Percentiles rank a stretch among this genome's conserved stretches.
phyloP scores from a whole-genome alignment of 2,329 filamentous ascomycete genomes.

The Penicillium sp. region DNA sequence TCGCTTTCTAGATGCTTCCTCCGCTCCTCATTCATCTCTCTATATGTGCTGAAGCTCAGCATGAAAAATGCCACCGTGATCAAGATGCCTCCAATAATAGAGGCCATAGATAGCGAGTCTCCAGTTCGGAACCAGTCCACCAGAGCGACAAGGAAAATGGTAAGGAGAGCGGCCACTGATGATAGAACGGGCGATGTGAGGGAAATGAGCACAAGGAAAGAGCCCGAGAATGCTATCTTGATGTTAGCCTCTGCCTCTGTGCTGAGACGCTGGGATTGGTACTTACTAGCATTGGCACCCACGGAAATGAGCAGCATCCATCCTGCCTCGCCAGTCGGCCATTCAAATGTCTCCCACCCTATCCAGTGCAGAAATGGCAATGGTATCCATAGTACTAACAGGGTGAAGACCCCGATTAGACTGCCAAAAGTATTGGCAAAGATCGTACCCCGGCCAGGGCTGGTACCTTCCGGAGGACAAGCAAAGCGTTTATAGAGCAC shows the following conservation, averaged over 20 bases:
- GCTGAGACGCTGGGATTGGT: background rate
- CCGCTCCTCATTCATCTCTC: slow-evolving; percentile 81
- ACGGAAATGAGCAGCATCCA: slow-evolving; percentile 73
- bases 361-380: slow-evolving; percentile 71
- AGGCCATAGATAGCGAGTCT: slow-evolving; percentile 62
- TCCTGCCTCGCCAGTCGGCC: slow-evolving; percentile 69
- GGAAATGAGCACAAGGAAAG: slow-evolving; percentile 84
- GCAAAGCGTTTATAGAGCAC: slow-evolving; percentile 90
- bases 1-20: slow-evolving; percentile 46
- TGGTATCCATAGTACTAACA: slow-evolving; percentile 83
- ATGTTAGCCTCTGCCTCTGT: slow-evolving; percentile 1
- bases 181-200: slow-evolving; percentile 86
- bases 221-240: slow-evolving; percentile 65
- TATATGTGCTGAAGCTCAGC: slow-evolving; percentile 82
- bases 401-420: slow-evolving; percentile 76
- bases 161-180: slow-evolving; percentile 83
- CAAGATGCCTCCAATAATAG: slow-evolving; percentile 70
- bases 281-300: slow-evolving; percentile 68
- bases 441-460: slow-evolving; percentile 78
- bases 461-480: slow-evolving; percentile 82
- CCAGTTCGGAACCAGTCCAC: slow-evolving; percentile 83
- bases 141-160: slow-evolving; percentile 91
- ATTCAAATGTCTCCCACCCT: slow-evolving; percentile 71
- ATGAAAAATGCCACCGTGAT: slow-evolving; percentile 84
- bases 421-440: slow-evolving; percentile 90